Evolutionary conservation across 2,329 filamentous ascomycete species (phyloP).

Genomic region (Phoma sp.): DNA sequence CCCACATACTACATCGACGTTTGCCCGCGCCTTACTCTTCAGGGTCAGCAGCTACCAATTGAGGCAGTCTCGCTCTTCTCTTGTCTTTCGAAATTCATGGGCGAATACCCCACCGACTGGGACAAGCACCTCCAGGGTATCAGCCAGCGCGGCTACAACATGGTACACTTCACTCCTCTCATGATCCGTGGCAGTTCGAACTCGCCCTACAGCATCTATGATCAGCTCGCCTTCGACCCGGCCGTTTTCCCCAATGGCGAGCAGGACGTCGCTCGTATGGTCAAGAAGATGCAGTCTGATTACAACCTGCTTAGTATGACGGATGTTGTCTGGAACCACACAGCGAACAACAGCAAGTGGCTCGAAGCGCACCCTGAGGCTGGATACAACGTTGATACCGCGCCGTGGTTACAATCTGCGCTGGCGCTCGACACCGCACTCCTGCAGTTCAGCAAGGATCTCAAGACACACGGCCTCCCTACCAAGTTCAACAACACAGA

Average conservation of each 20-base stretch:
- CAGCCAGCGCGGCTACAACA: constrained; percentile 92
- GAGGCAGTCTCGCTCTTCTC: constrained; percentile 92
- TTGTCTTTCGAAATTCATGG: constrained; percentile 97
- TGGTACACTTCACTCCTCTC: constrained; percentile 97
- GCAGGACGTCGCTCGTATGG: constrained; percentile 76
- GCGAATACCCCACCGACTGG: constrained; percentile 88
- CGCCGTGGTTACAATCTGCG: constrained; percentile 71
- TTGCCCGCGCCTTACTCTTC: constrained; percentile 77
- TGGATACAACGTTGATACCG: constrained; percentile 91
- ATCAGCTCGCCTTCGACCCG: constrained; percentile 88
- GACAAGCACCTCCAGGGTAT: constrained; percentile 87
- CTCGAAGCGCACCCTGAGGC: constrained; percentile 92
- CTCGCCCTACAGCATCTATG: constrained; percentile 95
- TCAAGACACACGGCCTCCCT: constrained; percentile 74
- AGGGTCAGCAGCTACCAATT: constrained; percentile 76
- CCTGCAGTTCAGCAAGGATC: constrained; percentile 66
- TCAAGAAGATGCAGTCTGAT: constrained; percentile 81
- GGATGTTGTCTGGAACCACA: constrained; percentile 98
- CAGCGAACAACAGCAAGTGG: constrained; percentile 94
- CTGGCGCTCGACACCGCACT: constrained; percentile 80
- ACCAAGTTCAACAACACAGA: constrained; percentile 72
- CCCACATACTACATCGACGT: constrained; percentile 92
- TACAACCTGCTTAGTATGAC: constrained; percentile 87
- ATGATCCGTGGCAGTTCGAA: constrained; percentile 89
- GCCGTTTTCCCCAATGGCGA: constrained; percentile 84